Conservation (phyloP, 2,329 filamentous ascomycete species). For the Thielaviopsis ethacetica region DNA sequence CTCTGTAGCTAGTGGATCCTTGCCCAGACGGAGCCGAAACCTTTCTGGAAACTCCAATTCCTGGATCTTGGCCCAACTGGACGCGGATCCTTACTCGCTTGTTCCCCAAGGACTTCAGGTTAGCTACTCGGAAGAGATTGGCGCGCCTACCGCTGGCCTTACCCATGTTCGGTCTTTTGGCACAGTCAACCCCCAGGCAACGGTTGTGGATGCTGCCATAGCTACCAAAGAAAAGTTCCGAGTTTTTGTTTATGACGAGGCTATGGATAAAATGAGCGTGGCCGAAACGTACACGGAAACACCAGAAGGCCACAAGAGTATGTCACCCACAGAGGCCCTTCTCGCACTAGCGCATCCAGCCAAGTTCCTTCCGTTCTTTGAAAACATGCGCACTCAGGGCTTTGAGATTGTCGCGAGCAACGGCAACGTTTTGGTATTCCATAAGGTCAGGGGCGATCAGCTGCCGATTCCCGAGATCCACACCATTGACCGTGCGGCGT, state of each 20-base stretch:
- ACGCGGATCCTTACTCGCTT: conserved; percentile 22
- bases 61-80: background rate
- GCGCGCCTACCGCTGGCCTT: conserved; percentile 14
- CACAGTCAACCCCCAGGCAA: background rate
- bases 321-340: conserved; percentile 42
- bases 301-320: conserved; percentile 19
- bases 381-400: conserved; percentile 39
- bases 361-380: conserved; percentile 49
- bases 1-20: background rate
- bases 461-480: conserved; percentile 9
- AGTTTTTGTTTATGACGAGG: conserved; percentile 44
- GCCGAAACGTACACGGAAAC: conserved; percentile 30
- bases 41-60: background rate
- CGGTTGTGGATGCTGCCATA: conserved; percentile 9
- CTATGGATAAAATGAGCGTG: conserved; percentile 43
- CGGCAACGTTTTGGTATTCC: conserved; percentile 49
- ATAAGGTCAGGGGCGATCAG: conserved; percentile 32
- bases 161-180: conserved; percentile 16
- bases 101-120: conserved; percentile 32
- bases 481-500: background rate
- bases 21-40: background rate
- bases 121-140: conserved; percentile 28
- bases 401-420: conserved; percentile 51
- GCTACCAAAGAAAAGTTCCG: conserved; percentile 32
- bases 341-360: conserved; percentile 43